Base-by-base conservation (phyloP, 2,329 filamentous ascomycete genomes). In the Fusarium sarcochroum region DNA sequence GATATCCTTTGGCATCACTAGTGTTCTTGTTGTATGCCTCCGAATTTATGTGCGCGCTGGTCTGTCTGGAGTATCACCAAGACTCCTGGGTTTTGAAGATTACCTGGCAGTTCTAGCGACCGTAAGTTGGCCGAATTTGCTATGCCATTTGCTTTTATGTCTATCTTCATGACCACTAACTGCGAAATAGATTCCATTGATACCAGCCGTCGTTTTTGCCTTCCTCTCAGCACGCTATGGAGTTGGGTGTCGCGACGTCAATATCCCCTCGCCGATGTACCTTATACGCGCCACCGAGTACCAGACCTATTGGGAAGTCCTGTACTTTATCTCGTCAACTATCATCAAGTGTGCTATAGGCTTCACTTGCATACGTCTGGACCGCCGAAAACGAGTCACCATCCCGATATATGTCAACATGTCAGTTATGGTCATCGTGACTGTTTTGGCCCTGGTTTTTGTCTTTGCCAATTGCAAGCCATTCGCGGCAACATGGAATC, bases 401-500 rank as follows among this genome's bases (percentile, higher is more conserved):
- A 18, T 37, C 5, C 58, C 60, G 6, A 63, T 63, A 13, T 63
- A 20, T 4, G 13, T 62, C 11, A 63, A 63, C 5, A 63, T 63
- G 60, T 27, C 21, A 2, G n/a, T 63, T 1, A 63, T 63, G 49
- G 10, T 63, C 7, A 49, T 56, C 4, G n/a, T 63, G 0, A 55
- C 50, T 1, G 6, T 63, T 1, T 34, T 63, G 1, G 58, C 60
- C 0, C 14, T 63, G 10, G 11, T 14, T 0, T 63, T 57, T 11
- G 58, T 63, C 5, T 63, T 63, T 34, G 60, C 60, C 8, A 57
- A 63, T 4, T 63, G 60, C 17, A 63, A n/a, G 8, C 60, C 60
- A 1, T 37, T 63, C 14, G 45, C 40, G 2, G 60, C 60, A 1
- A 63, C 50, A 4, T 63, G 58, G 60, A 63, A 63, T 2, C 50